A percentile compares a stretch with the other conserved stretches of the same genome.
phyloP scores from a whole-genome alignment of 1,284 basidiomycete genomes.

The Cutaneotrichosporon sp. region DNA sequence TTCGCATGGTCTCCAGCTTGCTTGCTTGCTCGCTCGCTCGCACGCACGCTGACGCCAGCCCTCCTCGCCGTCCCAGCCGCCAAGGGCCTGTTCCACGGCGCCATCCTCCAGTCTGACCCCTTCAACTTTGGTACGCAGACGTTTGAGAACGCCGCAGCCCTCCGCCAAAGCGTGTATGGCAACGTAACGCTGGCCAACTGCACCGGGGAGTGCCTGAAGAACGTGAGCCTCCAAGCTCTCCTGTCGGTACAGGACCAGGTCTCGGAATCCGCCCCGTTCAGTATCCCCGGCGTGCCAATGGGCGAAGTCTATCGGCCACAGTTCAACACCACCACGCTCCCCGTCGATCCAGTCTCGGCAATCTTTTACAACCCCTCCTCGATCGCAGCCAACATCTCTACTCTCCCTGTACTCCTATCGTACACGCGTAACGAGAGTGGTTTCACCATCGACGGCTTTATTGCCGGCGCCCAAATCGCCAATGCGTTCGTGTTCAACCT shows the following conservation, averaged over 20 bases:
- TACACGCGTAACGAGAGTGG: conserved; percentile 7
- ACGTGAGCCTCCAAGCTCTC: background rate
- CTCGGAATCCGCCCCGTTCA: background rate
- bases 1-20: conserved; percentile 55
- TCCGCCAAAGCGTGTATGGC: background rate
- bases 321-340: conserved; percentile 6
- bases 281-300: conserved; percentile 2
- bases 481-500: conserved; percentile 15
- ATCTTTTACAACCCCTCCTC: background rate
- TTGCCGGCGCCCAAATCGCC: conserved; percentile 53
- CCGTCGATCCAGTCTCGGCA: conserved; percentile 1
- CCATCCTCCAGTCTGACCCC: conserved; percentile 63
- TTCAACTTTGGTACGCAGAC: conserved; percentile 54
- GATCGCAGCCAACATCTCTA: conserved; percentile 2
- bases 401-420: conserved; percentile 6
- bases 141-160: background rate
- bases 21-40: conserved; percentile 58
- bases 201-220: conserved; percentile 11
- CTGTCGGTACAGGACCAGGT: conserved; percentile 3
- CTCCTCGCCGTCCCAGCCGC: conserved; percentile 62
- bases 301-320: conserved; percentile 5
- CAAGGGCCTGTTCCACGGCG: conserved; percentile 45
- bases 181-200: conserved; percentile 9
- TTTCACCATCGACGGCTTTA: conserved; percentile 7
- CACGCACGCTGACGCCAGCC: conserved; percentile 1